These are phyloP conservation scores for Phyllosticta citriasiana DNA, from an alignment of 2,329 filamentous ascomycete genomes.

Conservation along the genomic window DNA sequence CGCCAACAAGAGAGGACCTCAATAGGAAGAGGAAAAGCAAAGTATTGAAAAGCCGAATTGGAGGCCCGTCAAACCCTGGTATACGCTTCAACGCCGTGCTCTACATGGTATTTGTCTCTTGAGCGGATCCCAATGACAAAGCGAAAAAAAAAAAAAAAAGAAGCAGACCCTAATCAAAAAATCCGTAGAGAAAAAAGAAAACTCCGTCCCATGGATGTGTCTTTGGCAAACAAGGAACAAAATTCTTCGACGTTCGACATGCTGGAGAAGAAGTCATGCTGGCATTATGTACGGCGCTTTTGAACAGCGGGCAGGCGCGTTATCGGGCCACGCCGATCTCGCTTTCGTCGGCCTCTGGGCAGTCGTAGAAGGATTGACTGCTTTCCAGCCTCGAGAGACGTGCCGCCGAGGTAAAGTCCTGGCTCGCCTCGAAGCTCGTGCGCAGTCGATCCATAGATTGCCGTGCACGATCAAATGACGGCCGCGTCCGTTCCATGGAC, in stretches of 20 bases:
- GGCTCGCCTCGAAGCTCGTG: slow-evolving; percentile 75
- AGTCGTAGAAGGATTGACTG: slow-evolving; percentile 18
- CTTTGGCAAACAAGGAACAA: neutral
- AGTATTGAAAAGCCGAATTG: neutral
- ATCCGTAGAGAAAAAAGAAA: slow-evolving; percentile 1
- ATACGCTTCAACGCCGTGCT: neutral
- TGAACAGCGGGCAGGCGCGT: neutral
- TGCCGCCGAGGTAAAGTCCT: slow-evolving; percentile 85
- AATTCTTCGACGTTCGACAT: slow-evolving; percentile 8
- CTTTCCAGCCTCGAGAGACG: slow-evolving; percentile 78
- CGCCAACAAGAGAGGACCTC: neutral
- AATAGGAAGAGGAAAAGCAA: neutral
- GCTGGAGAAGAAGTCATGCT: slow-evolving; percentile 6
- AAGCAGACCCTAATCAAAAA: neutral
- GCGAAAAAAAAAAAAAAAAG: neutral
- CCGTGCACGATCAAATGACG: slow-evolving; percentile 80
- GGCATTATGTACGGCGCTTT: slow-evolving; percentile 6
- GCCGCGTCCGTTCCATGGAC: slow-evolving; percentile 43
- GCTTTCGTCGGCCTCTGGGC: neutral
- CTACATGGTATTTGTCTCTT: neutral
- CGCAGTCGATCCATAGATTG: slow-evolving; percentile 79
- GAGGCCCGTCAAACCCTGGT: neutral
- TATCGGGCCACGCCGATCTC: slow-evolving; percentile 4
- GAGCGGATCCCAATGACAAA: neutral
- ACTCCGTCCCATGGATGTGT: neutral